Conservation (phyloP, 257 asterid species). For the Przewalskia tangutica region DNA sequence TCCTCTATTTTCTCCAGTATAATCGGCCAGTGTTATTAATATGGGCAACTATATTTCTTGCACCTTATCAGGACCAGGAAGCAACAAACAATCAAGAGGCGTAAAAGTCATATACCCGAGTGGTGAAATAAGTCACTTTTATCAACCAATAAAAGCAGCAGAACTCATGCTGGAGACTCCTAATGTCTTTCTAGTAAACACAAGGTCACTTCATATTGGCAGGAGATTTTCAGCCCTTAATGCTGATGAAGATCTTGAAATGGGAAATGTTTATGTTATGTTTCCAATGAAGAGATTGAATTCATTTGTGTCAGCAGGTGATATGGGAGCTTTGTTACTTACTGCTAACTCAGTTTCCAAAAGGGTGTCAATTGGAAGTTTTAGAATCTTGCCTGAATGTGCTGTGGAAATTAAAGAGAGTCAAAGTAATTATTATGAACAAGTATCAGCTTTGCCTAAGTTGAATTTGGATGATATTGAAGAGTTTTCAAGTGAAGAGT, state of each 20-base stretch:
- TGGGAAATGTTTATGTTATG: slow-evolving; percentile 47
- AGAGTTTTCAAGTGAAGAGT: slow-evolving; percentile 41
- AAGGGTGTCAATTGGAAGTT: slow-evolving; percentile 26
- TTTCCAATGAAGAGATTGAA: slow-evolving; percentile 67
- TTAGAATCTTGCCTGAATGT: slow-evolving; percentile 49
- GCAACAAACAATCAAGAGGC: slow-evolving; percentile 26
- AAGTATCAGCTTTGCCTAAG: slow-evolving; percentile 17
- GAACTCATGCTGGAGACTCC: slow-evolving; percentile 60
- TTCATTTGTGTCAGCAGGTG: slow-evolving; percentile 53
- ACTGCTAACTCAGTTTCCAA: slow-evolving; percentile 52
- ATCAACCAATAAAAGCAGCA: slow-evolving; percentile 44
- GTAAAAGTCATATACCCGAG: slow-evolving; percentile 42
- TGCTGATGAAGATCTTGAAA: slow-evolving; percentile 84
- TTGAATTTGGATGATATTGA: slow-evolving; percentile 57
- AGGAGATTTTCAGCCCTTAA: slow-evolving; percentile 53
- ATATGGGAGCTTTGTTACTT: slow-evolving; percentile 53
- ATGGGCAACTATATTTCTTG: slow-evolving; percentile 62
- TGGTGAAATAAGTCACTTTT: slow-evolving; percentile 33
- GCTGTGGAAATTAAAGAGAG: neutral
- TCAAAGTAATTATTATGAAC: neutral
- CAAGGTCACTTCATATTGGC: slow-evolving; percentile 56
- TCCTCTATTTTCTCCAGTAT: neutral
- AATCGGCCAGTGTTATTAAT: neutral
- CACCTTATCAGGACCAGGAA: slow-evolving; percentile 25
- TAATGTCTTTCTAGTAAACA: slow-evolving; percentile 45